Evolutionary conservation across 2,329 filamentous ascomycete species (phyloP), one percentile per base, ranked within the genome.

Genomic region (Coniella vitis): DNA sequence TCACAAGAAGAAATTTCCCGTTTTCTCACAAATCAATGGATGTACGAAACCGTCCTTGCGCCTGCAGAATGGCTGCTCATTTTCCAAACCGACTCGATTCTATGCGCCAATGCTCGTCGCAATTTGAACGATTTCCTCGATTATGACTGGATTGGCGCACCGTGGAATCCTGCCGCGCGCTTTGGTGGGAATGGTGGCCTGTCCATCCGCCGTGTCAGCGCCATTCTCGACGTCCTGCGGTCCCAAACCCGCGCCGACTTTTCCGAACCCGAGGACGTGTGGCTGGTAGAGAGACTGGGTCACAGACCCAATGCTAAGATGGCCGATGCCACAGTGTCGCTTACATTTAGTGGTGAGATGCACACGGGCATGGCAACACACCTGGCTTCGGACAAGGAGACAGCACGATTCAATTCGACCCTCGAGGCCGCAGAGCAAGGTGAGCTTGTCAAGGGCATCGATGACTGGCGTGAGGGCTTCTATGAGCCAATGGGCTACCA

Each of bases 401-500:
- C 48, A 36, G 41, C 48, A 12, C 34, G 34, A 16, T 54, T 47
- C 47, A 54, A 54, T 42, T 52, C 49, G 22, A 49, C 52, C 13
- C 31, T 52, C 46, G 52, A 52, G 13, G 51, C 50, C 12, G 51
- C 60, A 57, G 10, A 56, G 55, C 9, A 53, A 60, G 52, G 49
- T 14, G 63, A 71, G 14, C 66, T 69, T 16, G 67, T 69, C 35
- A 68, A 79, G 44, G 66, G 73, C 2, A 71, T 76, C 12, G 75
- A 79, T 56, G 68, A 72, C 49, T 53, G 51, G 51, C 51, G 51
- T 44, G 51, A 53, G 51, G 51, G 51, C 25, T 59, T 74, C 16
- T 75, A 72, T 59, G 67, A 70, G 34, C 70, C 76, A 0, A 75
- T 80, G 72, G 77, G 77, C 4, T 80, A 70, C 58, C 75, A 80